Evolutionary conservation across 139 green algal species (phyloP), one percentile per base, ranked within the genome.

Genomic region (Chlamydomonas schloesseri): DNA sequence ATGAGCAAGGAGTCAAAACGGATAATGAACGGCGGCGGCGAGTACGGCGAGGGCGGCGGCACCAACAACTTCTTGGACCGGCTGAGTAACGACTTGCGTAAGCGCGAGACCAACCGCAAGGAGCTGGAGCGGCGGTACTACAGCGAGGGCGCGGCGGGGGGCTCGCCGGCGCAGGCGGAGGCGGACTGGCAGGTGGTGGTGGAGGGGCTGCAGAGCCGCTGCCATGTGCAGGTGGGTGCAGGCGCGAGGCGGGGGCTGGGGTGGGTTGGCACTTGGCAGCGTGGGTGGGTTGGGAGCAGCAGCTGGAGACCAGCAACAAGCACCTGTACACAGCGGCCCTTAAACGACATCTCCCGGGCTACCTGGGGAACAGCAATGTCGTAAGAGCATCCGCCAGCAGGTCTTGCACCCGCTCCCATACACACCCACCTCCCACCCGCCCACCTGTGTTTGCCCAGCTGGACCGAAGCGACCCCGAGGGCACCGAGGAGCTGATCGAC

Each of bases 51-150:
- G 33, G 86, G 17, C 21, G 34, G 18, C 26, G 28, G 26, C 26
- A 37, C 55, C 26, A 74, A 70, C 58, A 53, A 17, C 36, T 95
- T 95, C 82, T 73, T 95, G 71, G 88, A 93, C 20, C 85, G 93
- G 47, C 90, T 95, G 29, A 68, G 88, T 33, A 88, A 78, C 21
- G 93, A 94, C 76, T 33, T 90, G 28, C 81, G 73, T n/a, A 85
- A 83, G 70, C 73, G 93, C 10, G 50, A 94, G 84, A 47, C 42
- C 34, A 33, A 14, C 36, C 21, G 57, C 2, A 67, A 84, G 80
- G 80, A 86, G 53, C 80, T 86, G 33, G 50, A 77, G 21, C 67
- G 67, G 36, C 37, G 42, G 23, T 86, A 86, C 67, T 78, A 78
- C 50, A 58, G 34, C 31, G 50, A 73, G 31, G 64, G 37, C 42